Evolutionary conservation across 2,329 filamentous ascomycete genomes (phyloP), one percentile per base, ranked within the genome.

Genomic region (Fusarium succisae): DNA sequence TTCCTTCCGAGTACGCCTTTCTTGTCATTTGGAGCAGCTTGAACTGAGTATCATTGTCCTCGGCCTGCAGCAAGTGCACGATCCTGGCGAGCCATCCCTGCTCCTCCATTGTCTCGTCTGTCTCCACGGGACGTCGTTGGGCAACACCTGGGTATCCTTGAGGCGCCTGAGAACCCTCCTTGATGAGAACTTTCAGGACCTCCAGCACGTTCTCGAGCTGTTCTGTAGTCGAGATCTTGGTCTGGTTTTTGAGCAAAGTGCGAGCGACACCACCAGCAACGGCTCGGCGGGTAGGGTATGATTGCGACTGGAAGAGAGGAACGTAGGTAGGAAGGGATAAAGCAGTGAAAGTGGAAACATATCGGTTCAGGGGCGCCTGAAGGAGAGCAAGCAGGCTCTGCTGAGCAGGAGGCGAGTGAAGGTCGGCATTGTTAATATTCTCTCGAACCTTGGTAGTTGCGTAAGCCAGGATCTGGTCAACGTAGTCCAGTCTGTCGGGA

Each of bases 61-160:
- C 87, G 50, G 91, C 93, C 65, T 94, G 88, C 59, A 99, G 90
- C 63, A 98, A 86, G 83, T 99, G 96, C 24, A 98, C 91, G 79
- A 99, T 92, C 77, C 96, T 90, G 41, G 96, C 96, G 61, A 99
- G 87, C 95, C 95, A 98, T 58, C 96, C 96, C 86, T 99, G 96
- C 84, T 99, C 96, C 83, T 99, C 96, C 79, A 98, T 91, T 0
- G 96, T 98, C 85, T 99, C 97, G 71, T 99, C 96, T 2, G 96
- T 98, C 85, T 99, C 97, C 53, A 89, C 81, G 1, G 86, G 90
- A 70, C 94, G 91, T 72, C 94, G 88, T 79, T 96, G 93, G 11
- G 93, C 90, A 44, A 93, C 91, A 8, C 94, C 94, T 1, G 95
- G 92, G 78, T 98, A 98, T 37, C 94, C 94, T 53, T 91, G 89